These are phyloP conservation scores for Nakazawaea pomicola DNA, from an alignment of 805 yeast species.

Conservation along the genomic window DNA sequence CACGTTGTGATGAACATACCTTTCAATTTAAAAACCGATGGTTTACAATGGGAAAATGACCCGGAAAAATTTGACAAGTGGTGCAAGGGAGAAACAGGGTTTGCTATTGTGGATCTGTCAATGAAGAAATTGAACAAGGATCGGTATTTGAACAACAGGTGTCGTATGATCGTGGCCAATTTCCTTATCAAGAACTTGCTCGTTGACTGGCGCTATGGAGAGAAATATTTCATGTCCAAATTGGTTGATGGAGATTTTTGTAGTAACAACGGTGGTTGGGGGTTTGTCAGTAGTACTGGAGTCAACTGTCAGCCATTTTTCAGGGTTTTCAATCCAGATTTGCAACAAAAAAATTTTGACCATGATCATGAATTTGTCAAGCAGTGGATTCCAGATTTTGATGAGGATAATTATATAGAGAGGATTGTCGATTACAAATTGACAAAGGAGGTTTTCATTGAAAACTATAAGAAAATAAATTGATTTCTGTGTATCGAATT, in stretches of 20 bases:
- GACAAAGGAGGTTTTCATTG: constrained; percentile 37
- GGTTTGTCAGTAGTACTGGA: constrained; percentile 47
- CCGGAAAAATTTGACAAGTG: constrained; percentile 38
- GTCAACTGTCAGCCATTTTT: constrained; percentile 55
- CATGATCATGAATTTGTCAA: constrained; percentile 40
- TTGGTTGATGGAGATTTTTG: constrained; percentile 49
- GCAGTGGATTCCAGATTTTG: constrained; percentile 46
- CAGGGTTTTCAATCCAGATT: constrained; percentile 47
- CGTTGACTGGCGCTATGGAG: constrained; percentile 54
- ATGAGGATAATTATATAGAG: constrained; percentile 31
- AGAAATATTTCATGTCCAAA: constrained; percentile 42
- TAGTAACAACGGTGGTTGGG: constrained; percentile 58
- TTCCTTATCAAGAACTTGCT: constrained; percentile 45
- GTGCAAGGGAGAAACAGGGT: constrained; percentile 51
- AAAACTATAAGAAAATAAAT: constrained; percentile 27
- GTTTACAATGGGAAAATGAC: constrained; percentile 39
- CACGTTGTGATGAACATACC: constrained; percentile 46
- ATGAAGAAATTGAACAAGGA: constrained; percentile 49
- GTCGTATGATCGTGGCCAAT: constrained; percentile 49
- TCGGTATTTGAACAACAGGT: constrained; percentile 50
- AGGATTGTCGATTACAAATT: constrained; percentile 40
- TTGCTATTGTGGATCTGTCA: constrained; percentile 53
- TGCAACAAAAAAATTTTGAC: constrained; percentile 46
- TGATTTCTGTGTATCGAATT: too few relatives aligned
- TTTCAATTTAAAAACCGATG: constrained; percentile 36